Base-by-base conservation (phyloP, 169 alveolate genomes). In the Eimeria maxima region DNA sequence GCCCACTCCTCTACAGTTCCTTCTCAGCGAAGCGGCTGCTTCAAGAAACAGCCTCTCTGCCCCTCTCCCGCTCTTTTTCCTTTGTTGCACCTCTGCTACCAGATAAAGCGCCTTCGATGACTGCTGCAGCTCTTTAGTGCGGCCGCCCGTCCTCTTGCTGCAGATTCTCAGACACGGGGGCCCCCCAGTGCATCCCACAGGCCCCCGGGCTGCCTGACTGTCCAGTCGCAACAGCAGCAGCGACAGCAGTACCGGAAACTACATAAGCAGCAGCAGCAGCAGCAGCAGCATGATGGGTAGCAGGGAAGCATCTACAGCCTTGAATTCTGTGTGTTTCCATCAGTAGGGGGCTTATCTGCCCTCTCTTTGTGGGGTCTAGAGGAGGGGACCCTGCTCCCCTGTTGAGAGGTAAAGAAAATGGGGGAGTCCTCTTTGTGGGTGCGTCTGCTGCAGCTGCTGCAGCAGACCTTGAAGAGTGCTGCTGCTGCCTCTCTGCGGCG, bases 391-490 rank as follows among this genome's bases (percentile, higher is more conserved):
- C 55, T 11, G 74, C 55, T 53, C 76, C 91, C 50, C 50, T 38
- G 24, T n/a, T 47, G 27, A 13, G 3, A 55, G 29, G 87, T 10
- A 38, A 33, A 7, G 42, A 45, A n/a, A 74, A 83, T 83, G 91
- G 27, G 42, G 45, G 57, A 55, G 42, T 22, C 91, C 3, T 53
- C 76, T n/a, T 57, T 83, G 29, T 83, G 91, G 91, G 91, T 53
- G 13, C 44, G 91, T 3, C 20, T 83, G 45, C 91, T 83, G 91
- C 71, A 47, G 91, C 55, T 83, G 91, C 91, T 83, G 91, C 91
- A 83, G 91, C 71, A 33, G 6, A 83, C 91, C 0, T 57, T 83
- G 27, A 45, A 65, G 20, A 42, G 55, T 55, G 91, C 91, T 53
- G 91, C 91, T 27, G 91, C 60, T 38, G 91, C 91, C 22, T 83